These are phyloP conservation scores for Fraxinus dipetala DNA, from an alignment of 305 asterid genomes.

Conservation along the genomic window DNA sequence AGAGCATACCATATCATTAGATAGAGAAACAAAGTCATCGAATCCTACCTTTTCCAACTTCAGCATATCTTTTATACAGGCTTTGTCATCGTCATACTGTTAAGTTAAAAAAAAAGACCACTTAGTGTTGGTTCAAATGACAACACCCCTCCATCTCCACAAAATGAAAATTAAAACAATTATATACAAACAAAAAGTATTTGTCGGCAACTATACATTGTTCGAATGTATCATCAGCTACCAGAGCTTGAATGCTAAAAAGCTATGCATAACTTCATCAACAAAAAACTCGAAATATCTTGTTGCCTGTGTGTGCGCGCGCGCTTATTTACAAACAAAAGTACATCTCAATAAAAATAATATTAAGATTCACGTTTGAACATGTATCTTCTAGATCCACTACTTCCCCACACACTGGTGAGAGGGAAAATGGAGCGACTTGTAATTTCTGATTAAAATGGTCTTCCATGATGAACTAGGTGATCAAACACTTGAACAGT, in stretches of 20 bases:
- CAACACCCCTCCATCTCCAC: not conserved
- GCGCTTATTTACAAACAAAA: not conserved
- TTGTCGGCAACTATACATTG: not conserved
- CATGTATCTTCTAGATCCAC: not conserved
- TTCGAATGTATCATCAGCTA: not conserved
- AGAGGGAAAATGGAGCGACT: not conserved
- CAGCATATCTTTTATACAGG: slow-evolving; percentile 62
- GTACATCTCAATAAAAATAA: not conserved
- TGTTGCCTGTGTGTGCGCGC: not conserved
- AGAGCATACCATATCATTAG: not conserved
- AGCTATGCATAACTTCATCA: not conserved
- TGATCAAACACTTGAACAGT: not conserved
- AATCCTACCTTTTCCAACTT: slow-evolving; percentile 69
- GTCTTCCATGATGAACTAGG: not conserved
- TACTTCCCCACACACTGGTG: not conserved
- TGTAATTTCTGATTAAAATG: not conserved
- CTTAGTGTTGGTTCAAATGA: not conserved
- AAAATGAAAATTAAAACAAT: not conserved
- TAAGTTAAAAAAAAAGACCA: slow-evolving; percentile 21
- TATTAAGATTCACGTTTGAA: not conserved
- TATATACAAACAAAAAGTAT: not conserved
- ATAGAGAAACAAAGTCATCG: slow-evolving; percentile 14
- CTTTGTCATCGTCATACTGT: slow-evolving; percentile 84
- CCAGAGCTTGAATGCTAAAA: not conserved
- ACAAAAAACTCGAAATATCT: not conserved